Evolutionary conservation across 768 basidiomycete species (phyloP).

Genomic region (Agrocybe chaxingu): DNA sequence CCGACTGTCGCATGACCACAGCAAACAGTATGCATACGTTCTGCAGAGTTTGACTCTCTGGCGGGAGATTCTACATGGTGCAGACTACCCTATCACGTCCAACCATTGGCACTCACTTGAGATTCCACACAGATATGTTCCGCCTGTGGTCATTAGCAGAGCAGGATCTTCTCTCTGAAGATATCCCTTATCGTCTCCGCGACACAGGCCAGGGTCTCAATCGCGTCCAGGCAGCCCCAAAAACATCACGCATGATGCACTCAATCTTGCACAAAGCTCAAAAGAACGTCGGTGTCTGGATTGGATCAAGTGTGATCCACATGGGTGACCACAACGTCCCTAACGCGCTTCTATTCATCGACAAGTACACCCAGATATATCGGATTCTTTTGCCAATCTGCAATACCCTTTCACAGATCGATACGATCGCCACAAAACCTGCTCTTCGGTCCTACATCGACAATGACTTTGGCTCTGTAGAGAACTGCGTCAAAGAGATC

Average conservation of each 20-base stretch:
- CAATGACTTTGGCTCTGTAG: constrained; percentile 75
- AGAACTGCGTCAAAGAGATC: constrained; percentile 67
- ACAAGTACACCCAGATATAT: constrained; percentile 92
- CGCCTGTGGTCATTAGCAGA: constrained; percentile 81
- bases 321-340: constrained; percentile 89
- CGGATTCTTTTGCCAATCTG: constrained; percentile 86
- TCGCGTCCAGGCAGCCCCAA: constrained; percentile 82
- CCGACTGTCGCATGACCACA: constrained; percentile 79
- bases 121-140: constrained; percentile 67
- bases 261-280: constrained; percentile 82
- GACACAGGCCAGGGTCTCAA: constrained; percentile 92
- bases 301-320: constrained; percentile 84
- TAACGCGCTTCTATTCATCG: constrained; percentile 85
- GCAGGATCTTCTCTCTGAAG: constrained; percentile 77
- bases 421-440: constrained; percentile 61
- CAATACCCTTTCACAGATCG: constrained; percentile 75
- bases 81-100: constrained; percentile 7
- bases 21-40: constrained; percentile 83
- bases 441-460: constrained; percentile 76
- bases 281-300: constrained; percentile 76
- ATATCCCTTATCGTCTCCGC: constrained; percentile 70
- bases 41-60: constrained; percentile 84
- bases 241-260: constrained; percentile 91
- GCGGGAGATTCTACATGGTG: constrained; percentile 83
- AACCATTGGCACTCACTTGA: background rate